These are phyloP conservation scores for Emydomyces testavorans DNA, from an alignment of 2,329 filamentous ascomycete species.

Conservation along the genomic window DNA sequence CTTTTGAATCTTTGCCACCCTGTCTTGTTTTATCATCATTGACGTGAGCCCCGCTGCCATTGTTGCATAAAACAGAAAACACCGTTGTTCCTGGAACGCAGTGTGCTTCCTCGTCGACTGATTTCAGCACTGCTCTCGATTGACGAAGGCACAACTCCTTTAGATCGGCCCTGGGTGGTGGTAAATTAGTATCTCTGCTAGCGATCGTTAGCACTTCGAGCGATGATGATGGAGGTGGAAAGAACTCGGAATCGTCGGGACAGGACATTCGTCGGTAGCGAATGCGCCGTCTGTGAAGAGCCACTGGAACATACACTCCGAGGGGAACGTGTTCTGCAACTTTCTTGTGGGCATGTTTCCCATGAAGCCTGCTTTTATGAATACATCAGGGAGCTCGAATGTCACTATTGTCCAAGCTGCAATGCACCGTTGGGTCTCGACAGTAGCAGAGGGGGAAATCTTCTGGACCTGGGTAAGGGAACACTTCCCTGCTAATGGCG, in stretches of 20 bases:
- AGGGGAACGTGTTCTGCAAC: slow-evolving; percentile 87
- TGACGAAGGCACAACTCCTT: background rate
- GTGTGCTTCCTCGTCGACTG: background rate
- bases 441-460: slow-evolving; percentile 83
- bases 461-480: slow-evolving; percentile 68
- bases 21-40: slow-evolving; percentile 2
- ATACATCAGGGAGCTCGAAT: slow-evolving; percentile 88
- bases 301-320: slow-evolving; percentile 88
- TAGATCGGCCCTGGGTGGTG: background rate
- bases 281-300: slow-evolving; percentile 94
- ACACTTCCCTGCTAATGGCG: background rate
- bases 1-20: background rate
- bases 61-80: background rate
- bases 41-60: background rate
- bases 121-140: background rate
- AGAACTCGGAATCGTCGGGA: slow-evolving; percentile 70
- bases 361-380: slow-evolving; percentile 99
- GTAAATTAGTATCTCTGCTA: background rate
- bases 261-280: slow-evolving; percentile 85
- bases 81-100: background rate
- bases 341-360: slow-evolving; percentile 92
- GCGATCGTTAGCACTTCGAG: background rate
- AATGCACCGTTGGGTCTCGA: slow-evolving; percentile 85
- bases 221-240: slow-evolving; percentile 56
- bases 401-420: slow-evolving; percentile 87